These are phyloP conservation scores for Penicillium sp. DNA, from an alignment of 2,329 filamentous ascomycete genomes.

Conservation along the genomic window DNA sequence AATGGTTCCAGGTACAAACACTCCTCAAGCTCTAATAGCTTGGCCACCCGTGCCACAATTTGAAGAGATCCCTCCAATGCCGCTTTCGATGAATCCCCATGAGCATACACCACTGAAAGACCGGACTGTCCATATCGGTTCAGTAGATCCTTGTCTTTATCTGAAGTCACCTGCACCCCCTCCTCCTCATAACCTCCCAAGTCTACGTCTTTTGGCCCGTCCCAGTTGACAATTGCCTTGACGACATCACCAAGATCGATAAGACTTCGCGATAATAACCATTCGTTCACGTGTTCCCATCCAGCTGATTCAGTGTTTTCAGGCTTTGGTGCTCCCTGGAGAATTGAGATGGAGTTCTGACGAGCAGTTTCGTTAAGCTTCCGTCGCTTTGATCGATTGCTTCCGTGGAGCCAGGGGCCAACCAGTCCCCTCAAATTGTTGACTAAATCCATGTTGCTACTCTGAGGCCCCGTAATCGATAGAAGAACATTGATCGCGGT, in stretches of 20 bases:
- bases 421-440: slow-evolving; percentile 55
- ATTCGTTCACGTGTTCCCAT: slow-evolving; percentile 56
- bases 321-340: slow-evolving; percentile 15
- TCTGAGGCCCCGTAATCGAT: slow-evolving; percentile 35
- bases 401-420: slow-evolving; percentile 59
- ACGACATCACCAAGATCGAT: slow-evolving; percentile 48
- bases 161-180: slow-evolving; percentile 39
- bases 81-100: slow-evolving; percentile 41
- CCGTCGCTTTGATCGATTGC: slow-evolving; percentile 50
- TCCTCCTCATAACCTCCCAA: slow-evolving; percentile 49
- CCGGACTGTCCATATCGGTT: slow-evolving; percentile 53
- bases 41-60: slow-evolving; percentile 48
- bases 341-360: slow-evolving; percentile 26
- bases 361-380: slow-evolving; percentile 37
- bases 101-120: slow-evolving; percentile 55
- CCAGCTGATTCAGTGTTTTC: slow-evolving; percentile 32
- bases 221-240: slow-evolving; percentile 52
- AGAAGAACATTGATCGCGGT: slow-evolving; percentile 52
- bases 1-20: slow-evolving; percentile 31
- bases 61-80: slow-evolving; percentile 46
- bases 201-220: slow-evolving; percentile 55
- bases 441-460: slow-evolving; percentile 39
- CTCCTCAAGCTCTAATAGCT: slow-evolving; percentile 47
- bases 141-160: slow-evolving; percentile 41
- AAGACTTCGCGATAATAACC: slow-evolving; percentile 52